Percentiles rank a stretch among this genome's conserved stretches.
phyloP scores from a whole-genome alignment of 2,329 filamentous ascomycete genomes.

The Sporothrix pallida region DNA sequence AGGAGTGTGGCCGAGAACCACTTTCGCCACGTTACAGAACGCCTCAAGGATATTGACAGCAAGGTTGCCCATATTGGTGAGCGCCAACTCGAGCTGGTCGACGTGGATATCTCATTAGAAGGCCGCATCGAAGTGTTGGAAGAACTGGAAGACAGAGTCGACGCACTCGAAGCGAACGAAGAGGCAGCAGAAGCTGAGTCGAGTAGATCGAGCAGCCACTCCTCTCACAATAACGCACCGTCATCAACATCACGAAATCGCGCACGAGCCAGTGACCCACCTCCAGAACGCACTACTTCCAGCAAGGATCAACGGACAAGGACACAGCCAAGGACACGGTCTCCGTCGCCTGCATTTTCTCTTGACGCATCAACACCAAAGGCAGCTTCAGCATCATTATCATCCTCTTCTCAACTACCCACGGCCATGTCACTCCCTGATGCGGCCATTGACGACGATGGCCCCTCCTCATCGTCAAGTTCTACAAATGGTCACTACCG shows the following conservation, averaged over 20 bases:
- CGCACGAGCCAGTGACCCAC: neutral
- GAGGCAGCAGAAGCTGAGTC: neutral
- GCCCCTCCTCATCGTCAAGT: neutral
- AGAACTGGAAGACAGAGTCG: conserved; percentile 51
- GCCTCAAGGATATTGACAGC: conserved; percentile 49
- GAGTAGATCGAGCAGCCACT: neutral
- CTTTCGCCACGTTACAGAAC: conserved; percentile 50
- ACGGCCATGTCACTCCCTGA: conserved; percentile 1
- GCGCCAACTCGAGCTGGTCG: conserved; percentile 56
- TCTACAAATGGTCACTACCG: neutral
- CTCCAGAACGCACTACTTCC: neutral
- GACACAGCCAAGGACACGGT: neutral
- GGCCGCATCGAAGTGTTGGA: conserved; percentile 56
- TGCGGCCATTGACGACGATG: neutral
- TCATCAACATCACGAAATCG: neutral
- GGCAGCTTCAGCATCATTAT: neutral
- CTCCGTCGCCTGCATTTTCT: conserved; percentile 10
- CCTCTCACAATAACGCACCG: conserved; percentile 35
- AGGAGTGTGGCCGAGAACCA: conserved; percentile 48
- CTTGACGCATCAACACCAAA: conserved; percentile 35
- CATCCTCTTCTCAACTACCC: neutral
- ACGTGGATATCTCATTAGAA: conserved; percentile 59
- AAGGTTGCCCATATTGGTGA: conserved; percentile 55
- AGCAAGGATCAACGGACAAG: neutral
- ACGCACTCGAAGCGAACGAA: conserved; percentile 39